Percentiles rank a stretch among this genome's conserved stretches.
These are phyloP conservation scores for Thielaviopsis euricoi DNA, from an alignment of 2,329 filamentous ascomycete genomes.

Conservation along the genomic window DNA sequence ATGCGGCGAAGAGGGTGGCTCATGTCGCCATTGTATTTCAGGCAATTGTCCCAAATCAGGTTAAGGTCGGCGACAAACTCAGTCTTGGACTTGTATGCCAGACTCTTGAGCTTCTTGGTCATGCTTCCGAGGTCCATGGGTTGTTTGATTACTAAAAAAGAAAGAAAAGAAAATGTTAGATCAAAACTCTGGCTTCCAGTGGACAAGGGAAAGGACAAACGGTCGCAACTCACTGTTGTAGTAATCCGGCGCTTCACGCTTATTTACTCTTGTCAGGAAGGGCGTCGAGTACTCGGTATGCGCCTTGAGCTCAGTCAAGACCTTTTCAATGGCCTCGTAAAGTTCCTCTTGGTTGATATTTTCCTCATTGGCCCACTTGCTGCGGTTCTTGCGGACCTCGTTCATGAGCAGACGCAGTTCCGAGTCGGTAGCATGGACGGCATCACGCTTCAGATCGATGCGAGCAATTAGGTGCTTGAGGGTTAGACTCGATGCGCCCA, in stretches of 20 bases:
- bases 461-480: constrained; percentile 92
- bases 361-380: constrained; percentile 97
- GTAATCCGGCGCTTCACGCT: constrained; percentile 92
- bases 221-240: constrained; percentile 51
- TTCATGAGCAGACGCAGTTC: constrained; percentile 88
- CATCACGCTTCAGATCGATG: constrained; percentile 81
- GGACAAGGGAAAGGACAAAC: constrained; percentile 10
- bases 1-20: constrained; percentile 79
- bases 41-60: constrained; percentile 91
- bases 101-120: constrained; percentile 86
- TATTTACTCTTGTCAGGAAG: constrained; percentile 87
- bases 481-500: constrained; percentile 88
- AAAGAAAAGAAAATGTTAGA: neutral
- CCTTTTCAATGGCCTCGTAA: constrained; percentile 92
- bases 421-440: constrained; percentile 81
- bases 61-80: constrained; percentile 91
- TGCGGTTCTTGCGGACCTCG: constrained; percentile 92
- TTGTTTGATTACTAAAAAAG: constrained; percentile 61
- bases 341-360: constrained; percentile 95
- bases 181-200: neutral
- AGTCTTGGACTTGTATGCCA: constrained; percentile 72
- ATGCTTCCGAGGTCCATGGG: constrained; percentile 97
- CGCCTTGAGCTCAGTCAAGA: constrained; percentile 89
- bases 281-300: constrained; percentile 96
- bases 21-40: constrained; percentile 87